Evolutionary conservation across 495 filamentous ascomycete species (phyloP), one percentile per base, ranked within the genome.

Genomic region (Chaetomium cochliodes): DNA sequence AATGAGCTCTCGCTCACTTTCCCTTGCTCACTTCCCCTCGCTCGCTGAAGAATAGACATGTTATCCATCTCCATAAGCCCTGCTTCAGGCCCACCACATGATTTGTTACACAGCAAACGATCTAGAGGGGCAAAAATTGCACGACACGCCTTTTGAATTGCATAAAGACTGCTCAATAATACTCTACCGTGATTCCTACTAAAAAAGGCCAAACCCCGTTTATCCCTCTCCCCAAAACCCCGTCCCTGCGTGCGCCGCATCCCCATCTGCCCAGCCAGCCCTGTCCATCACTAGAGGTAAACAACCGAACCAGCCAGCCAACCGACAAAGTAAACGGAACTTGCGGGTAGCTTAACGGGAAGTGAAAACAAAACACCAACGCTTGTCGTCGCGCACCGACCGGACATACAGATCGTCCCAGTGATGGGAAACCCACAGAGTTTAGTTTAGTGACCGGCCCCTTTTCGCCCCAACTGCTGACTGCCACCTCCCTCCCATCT

Each of bases 141-240:
- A 39, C 25, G 30, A 47, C 49, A 55, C 28, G 18, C 1, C 25
- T 41, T 44, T 47, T 54, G 39, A 37, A 16, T 55, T 18, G 49
- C 51, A 16, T 44, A 47, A 42, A 51, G 42, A 52, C 49, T 51
- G 58, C 47, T 61, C 33, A 39, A 52, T 61, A 61, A n/a, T 60
- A 49, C 46, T 61, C 58, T 61, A 61, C 58, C 58, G 18, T 51
- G 26, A 61, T 60, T 16, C 49, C 46, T 61, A 52, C 23, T 12
- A 22, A 61, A 39, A 30, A 28, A 23, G 28, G n/a, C n/a, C 18
- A 5, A 49, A 30, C n/a, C 49, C 22, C 25, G 25, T 42, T 23
- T 26, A 58, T 37, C 33, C 33, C 15, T 30, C 28, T 6, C n/a
- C 1, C 46, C 16, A 8, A 8, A 23, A 60, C 16, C 23, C 5